Evolutionary conservation across 2,329 filamentous ascomycete species (phyloP), one percentile per base, ranked within the genome.

Genomic region (Cryoendolithus antarcticus): DNA sequence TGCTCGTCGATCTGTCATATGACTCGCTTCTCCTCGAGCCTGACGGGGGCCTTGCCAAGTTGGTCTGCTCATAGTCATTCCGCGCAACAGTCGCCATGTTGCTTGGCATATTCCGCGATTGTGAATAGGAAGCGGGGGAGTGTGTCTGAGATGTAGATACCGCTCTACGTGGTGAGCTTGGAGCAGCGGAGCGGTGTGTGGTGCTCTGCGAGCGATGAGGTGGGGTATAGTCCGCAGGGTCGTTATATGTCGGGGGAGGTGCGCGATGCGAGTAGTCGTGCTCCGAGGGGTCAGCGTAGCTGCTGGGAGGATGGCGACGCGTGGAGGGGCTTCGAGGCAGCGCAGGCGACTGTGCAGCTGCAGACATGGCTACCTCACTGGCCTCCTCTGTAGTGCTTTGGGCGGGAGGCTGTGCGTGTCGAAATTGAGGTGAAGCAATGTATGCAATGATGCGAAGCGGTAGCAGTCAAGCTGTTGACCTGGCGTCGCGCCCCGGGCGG

Each of bases 11-110:
- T 28, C 71, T 69, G 54, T 84, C 80, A 58, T 71, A 72, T 52
- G 77, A 81, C 44, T 74, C 70, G 64, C 71, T 77, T 63, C 77
- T 72, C 39, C 73, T 76, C 62, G 68, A 71, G 49, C 64, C 60
- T 30, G 43, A 35, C 35, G 41, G 33, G 4, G 74, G 65, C 39
- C 72, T 67, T 52, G 75, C 72, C 64, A 82, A 61, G 66, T 79
- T 79, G 52, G 72, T 69, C 52, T 78, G 72, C 63, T 89, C 84
- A 67, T 78, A 79, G 62, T 91, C 83, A 60, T 80, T 71, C 54
- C 80, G 76, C 41, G 70, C 67, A 50, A 73, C 68, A 56, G 64
- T 66, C 41, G 64, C 64, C 33, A 76, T 64, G 32, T 65, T 63
- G 60, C 59, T 51, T 62, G 66, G 53, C 64, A 69, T 41, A 58